Evolutionary conservation across 805 yeast species (phyloP).

Genomic region (Nakazawaea ambrosiae): DNA sequence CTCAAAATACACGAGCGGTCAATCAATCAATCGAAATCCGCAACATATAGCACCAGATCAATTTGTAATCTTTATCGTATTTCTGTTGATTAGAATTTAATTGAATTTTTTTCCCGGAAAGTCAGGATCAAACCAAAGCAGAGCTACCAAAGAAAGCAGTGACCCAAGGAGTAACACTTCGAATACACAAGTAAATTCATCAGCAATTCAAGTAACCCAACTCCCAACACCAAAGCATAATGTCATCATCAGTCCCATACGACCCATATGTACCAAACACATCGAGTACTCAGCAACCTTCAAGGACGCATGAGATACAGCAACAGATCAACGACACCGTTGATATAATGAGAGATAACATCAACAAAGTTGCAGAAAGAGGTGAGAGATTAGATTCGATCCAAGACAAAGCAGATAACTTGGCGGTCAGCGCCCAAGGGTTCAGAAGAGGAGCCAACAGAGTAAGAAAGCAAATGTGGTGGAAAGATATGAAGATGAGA

Average conservation of each 20-base stretch:
- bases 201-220: too few species aligned
- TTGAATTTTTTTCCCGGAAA: too few species aligned
- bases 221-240: too few species aligned
- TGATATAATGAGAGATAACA: constrained; percentile 95
- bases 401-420: constrained; percentile 88
- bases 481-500: constrained; percentile 96
- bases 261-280: constrained; percentile 69
- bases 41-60: too few species aligned
- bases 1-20: too few species aligned
- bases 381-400: constrained; percentile 91
- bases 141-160: too few species aligned
- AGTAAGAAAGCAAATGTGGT: constrained; percentile 98
- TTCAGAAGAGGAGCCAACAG: constrained; percentile 96
- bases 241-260: constrained; percentile 79
- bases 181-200: too few species aligned
- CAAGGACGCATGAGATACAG: constrained; percentile 22
- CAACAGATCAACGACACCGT: constrained; percentile 92
- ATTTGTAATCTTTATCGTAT: too few species aligned
- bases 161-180: too few species aligned
- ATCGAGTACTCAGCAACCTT: constrained; percentile 27
- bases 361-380: constrained; percentile 89
- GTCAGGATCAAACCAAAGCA: too few species aligned
- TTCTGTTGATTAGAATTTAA: too few species aligned
- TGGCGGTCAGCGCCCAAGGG: constrained; percentile 88
- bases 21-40: too few species aligned